Evolutionary conservation across 2,329 filamentous ascomycete species (phyloP).

Genomic region (Penicillium occitanis): DNA sequence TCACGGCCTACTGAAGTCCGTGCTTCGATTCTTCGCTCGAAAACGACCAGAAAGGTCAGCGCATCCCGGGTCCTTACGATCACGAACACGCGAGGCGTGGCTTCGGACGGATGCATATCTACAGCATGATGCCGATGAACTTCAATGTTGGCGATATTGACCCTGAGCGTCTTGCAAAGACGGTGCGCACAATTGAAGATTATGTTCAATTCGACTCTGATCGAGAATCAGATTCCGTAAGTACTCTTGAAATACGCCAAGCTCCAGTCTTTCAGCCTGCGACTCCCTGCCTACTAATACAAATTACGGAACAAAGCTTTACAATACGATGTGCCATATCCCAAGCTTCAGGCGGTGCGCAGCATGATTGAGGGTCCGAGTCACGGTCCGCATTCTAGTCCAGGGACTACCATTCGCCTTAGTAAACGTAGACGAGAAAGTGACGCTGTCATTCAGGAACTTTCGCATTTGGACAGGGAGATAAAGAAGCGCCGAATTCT

Average conservation of each 20-base stretch:
- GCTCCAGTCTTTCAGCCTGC: too few species aligned
- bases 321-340: not conserved
- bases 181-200: too few species aligned
- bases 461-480: not conserved
- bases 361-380: not conserved
- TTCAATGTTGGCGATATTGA: too few species aligned
- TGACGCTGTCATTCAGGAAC: not conserved
- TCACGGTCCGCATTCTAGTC: not conserved
- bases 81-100: too few species aligned
- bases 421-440: not conserved
- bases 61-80: not conserved
- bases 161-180: too few species aligned
- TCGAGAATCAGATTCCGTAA: too few species aligned
- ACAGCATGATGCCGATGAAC: too few species aligned
- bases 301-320: not conserved
- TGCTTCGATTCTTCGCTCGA: not conserved
- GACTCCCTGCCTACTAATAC: too few species aligned
- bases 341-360: not conserved
- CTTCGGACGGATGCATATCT: too few species aligned
- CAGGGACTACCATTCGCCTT: not conserved
- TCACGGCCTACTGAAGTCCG: not conserved
- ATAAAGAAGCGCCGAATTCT: not conserved
- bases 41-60: not conserved
- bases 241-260: too few species aligned
- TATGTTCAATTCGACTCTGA: too few species aligned